Conservation (phyloP, 2,329 filamentous ascomycete genomes). For the Botrytis fragariae region DNA sequence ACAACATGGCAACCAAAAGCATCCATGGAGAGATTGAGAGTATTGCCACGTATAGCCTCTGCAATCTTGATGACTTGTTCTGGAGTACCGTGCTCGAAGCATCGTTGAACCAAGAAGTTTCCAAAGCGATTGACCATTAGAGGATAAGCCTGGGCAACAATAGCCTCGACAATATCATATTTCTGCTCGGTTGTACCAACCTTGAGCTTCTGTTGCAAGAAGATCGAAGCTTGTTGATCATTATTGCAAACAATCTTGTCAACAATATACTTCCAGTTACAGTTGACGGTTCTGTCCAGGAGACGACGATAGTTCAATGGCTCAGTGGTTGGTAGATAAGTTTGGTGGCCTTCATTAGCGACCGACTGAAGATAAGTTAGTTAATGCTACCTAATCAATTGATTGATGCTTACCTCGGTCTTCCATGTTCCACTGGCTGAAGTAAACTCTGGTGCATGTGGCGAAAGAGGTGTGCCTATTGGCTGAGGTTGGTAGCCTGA, state of each 20-base stretch:
- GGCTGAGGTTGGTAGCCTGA: slow-evolving; percentile 50
- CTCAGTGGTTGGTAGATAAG: slow-evolving; percentile 82
- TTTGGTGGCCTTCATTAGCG: slow-evolving; percentile 57
- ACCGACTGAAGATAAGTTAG: slow-evolving; percentile 43
- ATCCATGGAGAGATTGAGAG: slow-evolving; percentile 93
- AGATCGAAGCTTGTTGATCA: slow-evolving; percentile 98
- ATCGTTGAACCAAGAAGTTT: slow-evolving; percentile 97
- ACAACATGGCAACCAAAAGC: slow-evolving; percentile 98
- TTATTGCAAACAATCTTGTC: slow-evolving; percentile 99
- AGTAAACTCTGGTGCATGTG: slow-evolving; percentile 72
- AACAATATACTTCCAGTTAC: slow-evolving; percentile 99
- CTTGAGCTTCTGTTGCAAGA: slow-evolving; percentile 98
- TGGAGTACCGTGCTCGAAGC: slow-evolving; percentile 95
- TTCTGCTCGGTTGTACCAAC: slow-evolving; percentile 93
- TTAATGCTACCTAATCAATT: slow-evolving; percentile 27
- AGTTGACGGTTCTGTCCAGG: slow-evolving; percentile 91
- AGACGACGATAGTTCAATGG: slow-evolving; percentile 95
- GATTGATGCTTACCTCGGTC: slow-evolving; percentile 35
- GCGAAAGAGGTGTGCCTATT: slow-evolving; percentile 65
- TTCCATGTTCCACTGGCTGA: slow-evolving; percentile 45
- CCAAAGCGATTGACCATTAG: slow-evolving; percentile 99
- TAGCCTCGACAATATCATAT: slow-evolving; percentile 94
- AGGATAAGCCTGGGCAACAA: slow-evolving; percentile 90
- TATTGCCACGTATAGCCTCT: slow-evolving; percentile 89
- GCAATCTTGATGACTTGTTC: slow-evolving; percentile 96